Evolutionary conservation across 176 grass and related monocot genomes (phyloP).

Genomic region (Aegilops tauschii): DNA sequence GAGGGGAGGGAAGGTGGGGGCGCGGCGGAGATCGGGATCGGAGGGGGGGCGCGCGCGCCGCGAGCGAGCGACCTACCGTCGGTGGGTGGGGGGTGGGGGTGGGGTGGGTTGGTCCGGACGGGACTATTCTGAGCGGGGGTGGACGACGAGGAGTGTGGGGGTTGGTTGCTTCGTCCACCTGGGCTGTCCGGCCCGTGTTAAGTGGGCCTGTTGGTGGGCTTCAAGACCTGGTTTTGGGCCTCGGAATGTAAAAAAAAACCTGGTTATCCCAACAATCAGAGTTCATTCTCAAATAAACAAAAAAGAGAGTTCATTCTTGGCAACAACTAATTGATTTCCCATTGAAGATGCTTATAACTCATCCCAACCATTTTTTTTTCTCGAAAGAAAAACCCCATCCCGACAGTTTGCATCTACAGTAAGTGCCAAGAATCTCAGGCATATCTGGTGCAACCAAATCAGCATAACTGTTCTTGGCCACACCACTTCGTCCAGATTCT

Average conservation of each 20-base stretch:
- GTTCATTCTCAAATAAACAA: too few relatives aligned
- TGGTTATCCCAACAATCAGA: too few relatives aligned
- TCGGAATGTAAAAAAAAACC: background rate
- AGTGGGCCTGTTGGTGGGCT: background rate
- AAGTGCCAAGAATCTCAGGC: too few relatives aligned
- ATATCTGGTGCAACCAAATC: too few relatives aligned
- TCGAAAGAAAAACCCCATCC: too few relatives aligned
- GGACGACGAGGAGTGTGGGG: background rate
- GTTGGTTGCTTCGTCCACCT: background rate
- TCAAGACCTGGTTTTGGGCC: background rate
- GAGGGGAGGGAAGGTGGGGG: background rate
- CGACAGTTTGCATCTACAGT: too few relatives aligned
- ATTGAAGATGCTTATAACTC: too few relatives aligned
- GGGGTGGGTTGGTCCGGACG: background rate
- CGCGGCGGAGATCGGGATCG: constrained; percentile 45
- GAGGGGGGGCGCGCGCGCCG: background rate
- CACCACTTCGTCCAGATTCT: background rate
- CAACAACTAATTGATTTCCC: background rate
- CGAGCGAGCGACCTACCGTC: constrained; percentile 30
- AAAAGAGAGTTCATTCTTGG: background rate
- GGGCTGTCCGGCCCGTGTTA: background rate
- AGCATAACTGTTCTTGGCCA: background rate
- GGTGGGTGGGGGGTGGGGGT: constrained; percentile 23
- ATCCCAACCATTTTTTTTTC: too few relatives aligned
- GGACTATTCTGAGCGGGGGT: background rate